Evolutionary conservation across 2,329 filamentous ascomycete species (phyloP).

Genomic region (Cladosporium sp.): DNA sequence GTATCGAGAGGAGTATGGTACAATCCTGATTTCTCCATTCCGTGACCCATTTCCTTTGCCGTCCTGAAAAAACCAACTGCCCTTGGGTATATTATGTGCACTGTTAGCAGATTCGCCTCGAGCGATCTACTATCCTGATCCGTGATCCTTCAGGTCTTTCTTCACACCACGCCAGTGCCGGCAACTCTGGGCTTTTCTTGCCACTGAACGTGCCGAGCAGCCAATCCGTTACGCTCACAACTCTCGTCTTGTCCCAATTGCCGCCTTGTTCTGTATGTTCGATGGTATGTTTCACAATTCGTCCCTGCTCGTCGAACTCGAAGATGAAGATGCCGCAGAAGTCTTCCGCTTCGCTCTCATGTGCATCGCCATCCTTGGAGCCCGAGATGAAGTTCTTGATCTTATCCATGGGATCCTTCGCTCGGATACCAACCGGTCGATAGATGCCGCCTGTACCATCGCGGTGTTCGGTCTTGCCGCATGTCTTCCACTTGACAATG

Average conservation of each 20-base stretch:
- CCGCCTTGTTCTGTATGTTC: slow-evolving; percentile 85
- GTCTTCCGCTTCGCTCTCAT: slow-evolving; percentile 56
- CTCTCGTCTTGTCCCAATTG: slow-evolving; percentile 79
- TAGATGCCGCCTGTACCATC: slow-evolving; percentile 49
- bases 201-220: slow-evolving; percentile 75
- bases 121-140: slow-evolving; percentile 25
- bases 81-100: slow-evolving; percentile 5
- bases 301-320: slow-evolving; percentile 85
- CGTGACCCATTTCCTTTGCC: neutral
- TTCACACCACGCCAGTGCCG: slow-evolving; percentile 47
- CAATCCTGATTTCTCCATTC: neutral
- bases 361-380: slow-evolving; percentile 51
- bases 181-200: slow-evolving; percentile 45
- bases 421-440: slow-evolving; percentile 37
- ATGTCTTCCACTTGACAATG: slow-evolving; percentile 86
- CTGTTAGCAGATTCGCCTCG: slow-evolving; percentile 19
- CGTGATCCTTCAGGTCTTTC: slow-evolving; percentile 24
- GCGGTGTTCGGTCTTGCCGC: slow-evolving; percentile 53
- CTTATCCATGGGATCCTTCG: slow-evolving; percentile 55
- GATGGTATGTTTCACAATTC: slow-evolving; percentile 85
- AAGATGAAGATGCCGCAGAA: slow-evolving; percentile 95
- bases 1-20: slow-evolving; percentile 13
- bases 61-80: neutral
- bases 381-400: slow-evolving; percentile 59
- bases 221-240: slow-evolving; percentile 94